Evolutionary conservation across 257 asterid genomes (phyloP).

Genomic region (Solanum pennellii): DNA sequence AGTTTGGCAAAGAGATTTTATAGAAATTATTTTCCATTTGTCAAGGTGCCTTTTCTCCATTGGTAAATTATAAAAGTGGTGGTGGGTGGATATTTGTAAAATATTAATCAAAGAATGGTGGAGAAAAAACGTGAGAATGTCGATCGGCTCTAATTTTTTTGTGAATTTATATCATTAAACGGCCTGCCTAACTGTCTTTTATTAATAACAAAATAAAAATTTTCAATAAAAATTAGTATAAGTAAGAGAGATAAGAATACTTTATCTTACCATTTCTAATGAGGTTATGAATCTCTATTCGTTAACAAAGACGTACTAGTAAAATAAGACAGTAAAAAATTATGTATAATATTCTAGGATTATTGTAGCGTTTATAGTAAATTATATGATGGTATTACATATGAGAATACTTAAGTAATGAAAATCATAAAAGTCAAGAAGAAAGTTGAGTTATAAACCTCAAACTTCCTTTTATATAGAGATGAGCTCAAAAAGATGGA

Average conservation of each 20-base stretch:
- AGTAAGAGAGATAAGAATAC: neutral
- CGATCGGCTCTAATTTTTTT: neutral
- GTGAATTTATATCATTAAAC: neutral
- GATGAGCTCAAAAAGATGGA: neutral
- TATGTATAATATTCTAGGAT: neutral
- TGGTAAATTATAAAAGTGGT: neutral
- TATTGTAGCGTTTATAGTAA: too few relatives aligned
- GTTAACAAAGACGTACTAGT: neutral
- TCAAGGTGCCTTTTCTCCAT: neutral
- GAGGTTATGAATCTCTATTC: too few relatives aligned
- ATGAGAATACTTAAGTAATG: neutral
- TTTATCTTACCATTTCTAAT: neutral
- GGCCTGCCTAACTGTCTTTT: neutral
- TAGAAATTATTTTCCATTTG: neutral
- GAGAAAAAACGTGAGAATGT: neutral
- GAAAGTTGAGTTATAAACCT: neutral
- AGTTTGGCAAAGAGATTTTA: neutral
- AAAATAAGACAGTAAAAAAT: neutral
- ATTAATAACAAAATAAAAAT: neutral
- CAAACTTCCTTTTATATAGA: too few relatives aligned
- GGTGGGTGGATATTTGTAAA: neutral
- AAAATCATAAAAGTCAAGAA: too few relatives aligned
- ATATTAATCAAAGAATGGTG: neutral
- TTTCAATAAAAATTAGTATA: neutral
- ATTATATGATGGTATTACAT: neutral